Percentiles rank a stretch among this genome's conserved stretches.
These are phyloP conservation scores for Fusarium redolens DNA, from an alignment of 2,329 filamentous ascomycete species.

Conservation along the genomic window DNA sequence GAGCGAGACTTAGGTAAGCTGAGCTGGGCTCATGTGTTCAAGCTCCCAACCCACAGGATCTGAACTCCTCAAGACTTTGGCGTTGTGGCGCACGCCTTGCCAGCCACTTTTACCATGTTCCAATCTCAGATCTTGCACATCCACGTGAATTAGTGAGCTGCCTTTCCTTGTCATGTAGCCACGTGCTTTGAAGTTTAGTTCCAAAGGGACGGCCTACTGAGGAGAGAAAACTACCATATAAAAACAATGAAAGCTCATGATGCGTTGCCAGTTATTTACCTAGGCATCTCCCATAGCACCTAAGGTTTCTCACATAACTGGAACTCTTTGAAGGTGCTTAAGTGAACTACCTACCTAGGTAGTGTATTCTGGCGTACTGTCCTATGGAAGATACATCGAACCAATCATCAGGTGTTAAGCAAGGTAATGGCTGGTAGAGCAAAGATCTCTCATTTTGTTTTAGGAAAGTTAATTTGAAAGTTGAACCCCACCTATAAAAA, in stretches of 20 bases:
- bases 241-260: not conserved
- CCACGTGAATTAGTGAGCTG: conserved; percentile 10
- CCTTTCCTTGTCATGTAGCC: not conserved
- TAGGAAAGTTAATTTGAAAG: too few species aligned
- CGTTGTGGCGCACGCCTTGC: conserved; percentile 7
- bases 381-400: not conserved
- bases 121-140: not conserved
- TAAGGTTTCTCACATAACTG: not conserved
- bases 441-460: too few species aligned
- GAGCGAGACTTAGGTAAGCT: not conserved
- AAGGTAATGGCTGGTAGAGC: not conserved
- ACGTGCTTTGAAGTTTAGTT: conserved; percentile 15
- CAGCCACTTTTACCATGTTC: conserved; percentile 23
- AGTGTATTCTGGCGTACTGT: not conserved
- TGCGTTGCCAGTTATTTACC: too few species aligned
- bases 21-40: not conserved
- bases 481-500: too few species aligned
- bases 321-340: not conserved
- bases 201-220: not conserved
- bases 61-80: not conserved
- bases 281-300: too few species aligned
- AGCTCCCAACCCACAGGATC: not conserved
- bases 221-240: not conserved
- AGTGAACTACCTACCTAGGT: not conserved
- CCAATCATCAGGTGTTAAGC: not conserved